phyloP scores from a whole-genome alignment of 177 flowering plant species.

The Vitis hybrid region DNA sequence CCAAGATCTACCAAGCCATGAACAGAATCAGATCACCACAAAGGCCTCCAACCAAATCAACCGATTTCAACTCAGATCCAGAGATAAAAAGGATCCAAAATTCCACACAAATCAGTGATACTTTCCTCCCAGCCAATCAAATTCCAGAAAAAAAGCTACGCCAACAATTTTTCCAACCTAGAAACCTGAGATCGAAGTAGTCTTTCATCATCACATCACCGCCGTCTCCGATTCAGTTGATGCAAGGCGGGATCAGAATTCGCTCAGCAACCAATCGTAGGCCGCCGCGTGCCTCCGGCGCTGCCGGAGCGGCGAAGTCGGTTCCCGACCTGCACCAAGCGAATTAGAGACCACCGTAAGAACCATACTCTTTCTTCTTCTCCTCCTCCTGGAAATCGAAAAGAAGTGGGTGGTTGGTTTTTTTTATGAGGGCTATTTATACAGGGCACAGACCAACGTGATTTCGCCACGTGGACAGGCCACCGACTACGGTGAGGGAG shows the following conservation, averaged over 20 bases:
- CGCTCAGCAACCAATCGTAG: constrained; percentile 9
- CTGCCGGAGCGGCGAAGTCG: constrained; percentile 18
- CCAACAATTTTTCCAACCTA: neutral
- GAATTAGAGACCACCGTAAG: constrained; percentile 67
- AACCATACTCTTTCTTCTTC: constrained; percentile 1
- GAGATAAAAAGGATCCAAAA: no score
- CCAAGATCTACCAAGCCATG: no score
- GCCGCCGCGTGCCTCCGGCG: neutral
- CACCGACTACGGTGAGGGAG: neutral
- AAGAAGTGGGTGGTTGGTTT: neutral
- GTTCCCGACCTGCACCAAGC: constrained; percentile 99
- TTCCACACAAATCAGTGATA: no score
- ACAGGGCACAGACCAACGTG: constrained; percentile 16
- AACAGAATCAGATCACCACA: no score
- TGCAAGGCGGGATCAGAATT: constrained; percentile 79
- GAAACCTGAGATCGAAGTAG: constrained; percentile 11
- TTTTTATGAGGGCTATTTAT: constrained; percentile 17
- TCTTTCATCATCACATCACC: constrained; percentile 42
- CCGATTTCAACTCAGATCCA: no score
- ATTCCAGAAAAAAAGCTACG: no score
- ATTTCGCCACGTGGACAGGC: constrained; percentile 15
- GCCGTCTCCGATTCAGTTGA: constrained; percentile 88
- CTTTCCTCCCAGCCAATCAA: no score
- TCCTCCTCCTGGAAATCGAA: neutral
- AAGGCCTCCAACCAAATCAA: no score